Evolutionary conservation across 306 rosid species (phyloP).

Genomic region (Malus fusca): DNA sequence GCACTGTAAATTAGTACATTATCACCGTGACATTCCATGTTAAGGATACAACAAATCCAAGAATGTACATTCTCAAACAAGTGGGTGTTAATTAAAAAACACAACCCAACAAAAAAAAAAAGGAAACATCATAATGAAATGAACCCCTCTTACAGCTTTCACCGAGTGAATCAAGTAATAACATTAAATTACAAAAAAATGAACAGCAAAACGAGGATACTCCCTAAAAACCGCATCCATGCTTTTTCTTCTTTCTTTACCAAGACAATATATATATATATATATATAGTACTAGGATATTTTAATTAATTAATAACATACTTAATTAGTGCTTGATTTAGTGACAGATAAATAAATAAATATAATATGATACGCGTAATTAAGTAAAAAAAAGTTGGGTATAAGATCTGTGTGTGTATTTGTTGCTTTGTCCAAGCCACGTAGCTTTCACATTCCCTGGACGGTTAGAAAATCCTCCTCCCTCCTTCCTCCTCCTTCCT

Average conservation of each 20-base stretch:
- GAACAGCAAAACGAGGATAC: constrained; percentile 40
- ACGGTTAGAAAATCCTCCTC: constrained; percentile 36
- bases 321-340: not conserved
- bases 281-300: not conserved
- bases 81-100: constrained; percentile 5
- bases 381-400: constrained; percentile 17
- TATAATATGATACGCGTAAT: not conserved
- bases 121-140: constrained; percentile 15
- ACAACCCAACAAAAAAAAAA: not conserved
- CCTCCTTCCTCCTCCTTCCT: constrained; percentile 6
- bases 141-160: constrained; percentile 18
- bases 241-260: constrained; percentile 21
- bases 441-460: constrained; percentile 8
- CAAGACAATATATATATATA: not conserved
- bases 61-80: constrained; percentile 22
- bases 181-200: not conserved
- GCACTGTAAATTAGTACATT: not conserved
- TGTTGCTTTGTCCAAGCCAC: constrained; percentile 18
- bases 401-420: constrained; percentile 28
- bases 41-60: not conserved
- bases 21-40: not conserved
- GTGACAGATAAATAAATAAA: not conserved
- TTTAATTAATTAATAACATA: not conserved
- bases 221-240: constrained; percentile 65
- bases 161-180: constrained; percentile 19